These are phyloP conservation scores for Papiliotrema flavescens DNA, from an alignment of 1,284 basidiomycete species.

Conservation along the genomic window DNA sequence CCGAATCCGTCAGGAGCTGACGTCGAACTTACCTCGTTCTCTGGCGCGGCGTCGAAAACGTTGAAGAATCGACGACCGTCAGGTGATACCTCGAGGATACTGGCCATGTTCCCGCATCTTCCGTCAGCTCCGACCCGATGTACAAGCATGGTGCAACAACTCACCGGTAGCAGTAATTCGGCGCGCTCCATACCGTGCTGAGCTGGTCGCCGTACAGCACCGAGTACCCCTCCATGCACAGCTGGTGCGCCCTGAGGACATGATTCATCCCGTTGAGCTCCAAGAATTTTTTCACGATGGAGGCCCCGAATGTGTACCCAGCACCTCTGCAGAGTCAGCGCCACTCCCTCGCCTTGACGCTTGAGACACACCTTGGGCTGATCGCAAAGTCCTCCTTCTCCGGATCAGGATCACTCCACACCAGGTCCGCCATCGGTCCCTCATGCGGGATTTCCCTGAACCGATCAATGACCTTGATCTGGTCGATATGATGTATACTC, in stretches of 20 bases:
- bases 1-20: neutral
- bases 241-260: conserved; percentile 94
- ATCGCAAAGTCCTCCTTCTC: conserved; percentile 99
- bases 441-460: conserved; percentile 99
- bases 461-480: conserved; percentile 98
- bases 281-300: conserved; percentile 97
- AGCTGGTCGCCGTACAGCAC: conserved; percentile 92
- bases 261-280: conserved; percentile 94
- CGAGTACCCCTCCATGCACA: conserved; percentile 98
- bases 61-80: conserved; percentile 90
- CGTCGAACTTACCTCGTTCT: conserved; percentile 62
- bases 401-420: conserved; percentile 99
- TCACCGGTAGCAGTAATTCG: conserved; percentile 79
- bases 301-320: conserved; percentile 97
- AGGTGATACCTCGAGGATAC: conserved; percentile 92
- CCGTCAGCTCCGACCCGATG: conserved; percentile 50
- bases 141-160: conserved; percentile 5
- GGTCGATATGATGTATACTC: conserved; percentile 98
- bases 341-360: neutral
- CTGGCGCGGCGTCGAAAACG: conserved; percentile 94
- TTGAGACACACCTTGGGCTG: conserved; percentile 76
- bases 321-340: conserved; percentile 65
- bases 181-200: conserved; percentile 97
- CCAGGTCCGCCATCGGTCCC: conserved; percentile 99
- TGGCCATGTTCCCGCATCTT: conserved; percentile 95